These are phyloP conservation scores for Orbilia brochopaga DNA, from an alignment of 2,329 filamentous ascomycete species.

Conservation along the genomic window DNA sequence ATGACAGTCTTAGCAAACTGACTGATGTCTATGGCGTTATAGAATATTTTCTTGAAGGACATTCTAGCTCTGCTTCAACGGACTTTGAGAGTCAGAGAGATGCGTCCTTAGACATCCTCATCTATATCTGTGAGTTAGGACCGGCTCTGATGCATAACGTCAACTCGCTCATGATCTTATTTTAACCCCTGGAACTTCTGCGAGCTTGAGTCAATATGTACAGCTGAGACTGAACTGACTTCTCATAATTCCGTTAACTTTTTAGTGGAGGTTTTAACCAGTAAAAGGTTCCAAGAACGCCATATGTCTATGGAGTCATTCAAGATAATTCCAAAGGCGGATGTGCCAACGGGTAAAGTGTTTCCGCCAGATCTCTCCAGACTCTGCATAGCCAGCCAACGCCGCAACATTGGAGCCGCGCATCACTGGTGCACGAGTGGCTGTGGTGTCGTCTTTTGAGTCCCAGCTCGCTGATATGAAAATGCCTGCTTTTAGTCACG, in stretches of 20 bases:
- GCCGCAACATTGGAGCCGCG: too few relatives aligned
- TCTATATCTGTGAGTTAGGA: slow-evolving; percentile 20
- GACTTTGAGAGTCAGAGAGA: slow-evolving; percentile 23
- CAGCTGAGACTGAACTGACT: too few relatives aligned
- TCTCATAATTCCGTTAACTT: neutral
- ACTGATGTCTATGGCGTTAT: neutral
- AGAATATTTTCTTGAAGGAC: slow-evolving; percentile 24
- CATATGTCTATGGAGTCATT: slow-evolving; percentile 11
- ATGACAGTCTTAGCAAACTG: neutral
- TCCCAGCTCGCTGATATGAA: too few relatives aligned
- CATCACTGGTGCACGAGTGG: too few relatives aligned
- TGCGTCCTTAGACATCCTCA: slow-evolving; percentile 12
- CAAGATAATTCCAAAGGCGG: slow-evolving; percentile 3
- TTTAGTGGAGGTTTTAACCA: slow-evolving; percentile 33
- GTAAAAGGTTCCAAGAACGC: slow-evolving; percentile 17
- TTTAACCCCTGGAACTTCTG: too few relatives aligned
- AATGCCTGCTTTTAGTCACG: too few relatives aligned
- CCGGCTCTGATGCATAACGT: neutral
- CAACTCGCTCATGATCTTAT: too few relatives aligned
- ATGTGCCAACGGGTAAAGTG: too few relatives aligned
- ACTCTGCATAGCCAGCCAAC: too few relatives aligned
- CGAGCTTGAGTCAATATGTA: too few relatives aligned
- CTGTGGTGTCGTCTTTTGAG: too few relatives aligned
- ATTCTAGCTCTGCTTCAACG: slow-evolving; percentile 12
- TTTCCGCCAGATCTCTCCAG: too few relatives aligned